These are phyloP conservation scores for Cladobotryum mycophilum DNA, from an alignment of 2,329 filamentous ascomycete species.

Conservation along the genomic window DNA sequence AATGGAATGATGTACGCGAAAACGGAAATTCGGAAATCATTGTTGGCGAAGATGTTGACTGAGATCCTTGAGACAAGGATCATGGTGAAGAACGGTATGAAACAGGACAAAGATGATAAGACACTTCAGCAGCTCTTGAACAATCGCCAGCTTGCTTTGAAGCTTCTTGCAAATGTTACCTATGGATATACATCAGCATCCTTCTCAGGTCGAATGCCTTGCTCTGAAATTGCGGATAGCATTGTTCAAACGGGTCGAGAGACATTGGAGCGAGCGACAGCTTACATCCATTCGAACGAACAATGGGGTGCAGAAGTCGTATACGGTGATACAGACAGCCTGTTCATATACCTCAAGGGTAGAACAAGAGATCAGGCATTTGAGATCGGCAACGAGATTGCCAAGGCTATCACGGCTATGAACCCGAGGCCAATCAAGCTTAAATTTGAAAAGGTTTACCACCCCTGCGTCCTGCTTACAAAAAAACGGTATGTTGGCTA, in stretches of 20 bases:
- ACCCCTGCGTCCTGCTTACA: constrained; percentile 85
- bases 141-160: constrained; percentile 88
- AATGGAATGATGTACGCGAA: constrained; percentile 97
- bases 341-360: constrained; percentile 86
- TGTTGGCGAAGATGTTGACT: constrained; percentile 91
- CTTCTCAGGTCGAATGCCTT: constrained; percentile 96
- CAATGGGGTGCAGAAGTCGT: constrained; percentile 94
- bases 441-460: constrained; percentile 98
- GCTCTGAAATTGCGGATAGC: constrained; percentile 94
- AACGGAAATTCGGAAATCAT: constrained; percentile 75
- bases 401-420: constrained; percentile 75
- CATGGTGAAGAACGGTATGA: constrained; percentile 98
- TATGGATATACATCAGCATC: constrained; percentile 97
- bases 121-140: constrained; percentile 80
- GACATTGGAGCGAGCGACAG: constrained; percentile 89
- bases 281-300: constrained; percentile 79
- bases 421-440: constrained; percentile 91
- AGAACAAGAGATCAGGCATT: constrained; percentile 86
- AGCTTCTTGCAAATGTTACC: constrained; percentile 96
- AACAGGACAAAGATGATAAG: constrained; percentile 82
- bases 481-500: constrained; percentile 99
- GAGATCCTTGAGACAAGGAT: constrained; percentile 94
- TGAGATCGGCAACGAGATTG: constrained; percentile 86
- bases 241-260: constrained; percentile 96
- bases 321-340: constrained; percentile 93